phyloP scores from a whole-genome alignment of 169 alveolate genomes.

The Amoebophrya sp. region DNA sequence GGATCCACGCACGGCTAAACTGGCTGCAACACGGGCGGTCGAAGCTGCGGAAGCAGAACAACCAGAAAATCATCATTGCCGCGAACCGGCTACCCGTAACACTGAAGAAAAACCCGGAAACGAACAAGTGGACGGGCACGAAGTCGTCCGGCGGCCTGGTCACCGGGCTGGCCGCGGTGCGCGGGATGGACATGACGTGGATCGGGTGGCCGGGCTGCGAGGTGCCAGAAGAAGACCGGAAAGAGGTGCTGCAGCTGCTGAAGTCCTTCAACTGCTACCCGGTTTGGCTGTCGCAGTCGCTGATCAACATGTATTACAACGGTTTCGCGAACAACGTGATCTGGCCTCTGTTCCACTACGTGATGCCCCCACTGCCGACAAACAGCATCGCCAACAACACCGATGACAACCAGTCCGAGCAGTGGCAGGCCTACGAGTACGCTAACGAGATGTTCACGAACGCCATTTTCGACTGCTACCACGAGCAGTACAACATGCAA shows the following conservation, averaged over 20 bases:
- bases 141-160: neutral
- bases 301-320: conserved; percentile 53
- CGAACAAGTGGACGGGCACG: neutral
- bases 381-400: conserved; percentile 1
- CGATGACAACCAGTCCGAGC: neutral
- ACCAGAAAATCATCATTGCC: neutral
- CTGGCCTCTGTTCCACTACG: conserved; percentile 58
- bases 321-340: conserved; percentile 55
- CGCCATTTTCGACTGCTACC: conserved; percentile 43
- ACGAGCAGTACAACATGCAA: conserved; percentile 24
- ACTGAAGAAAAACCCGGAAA: neutral
- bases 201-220: conserved; percentile 59
- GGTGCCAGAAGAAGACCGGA: conserved; percentile 44
- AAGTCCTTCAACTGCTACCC: conserved; percentile 43
- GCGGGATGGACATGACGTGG: conserved; percentile 51
- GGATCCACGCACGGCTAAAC: too few species aligned
- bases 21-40: too few species aligned
- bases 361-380: conserved; percentile 41
- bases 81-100: neutral
- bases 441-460: conserved; percentile 53
- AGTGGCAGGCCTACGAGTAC: conserved; percentile 54
- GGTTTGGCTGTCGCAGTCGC: conserved; percentile 47
- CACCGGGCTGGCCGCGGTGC: neutral
- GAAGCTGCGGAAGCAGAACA: too few species aligned
- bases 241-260: conserved; percentile 35